Evolutionary conservation across 1,284 basidiomycete genomes (phyloP).

Genomic region (Cryptococcus sp.): DNA sequence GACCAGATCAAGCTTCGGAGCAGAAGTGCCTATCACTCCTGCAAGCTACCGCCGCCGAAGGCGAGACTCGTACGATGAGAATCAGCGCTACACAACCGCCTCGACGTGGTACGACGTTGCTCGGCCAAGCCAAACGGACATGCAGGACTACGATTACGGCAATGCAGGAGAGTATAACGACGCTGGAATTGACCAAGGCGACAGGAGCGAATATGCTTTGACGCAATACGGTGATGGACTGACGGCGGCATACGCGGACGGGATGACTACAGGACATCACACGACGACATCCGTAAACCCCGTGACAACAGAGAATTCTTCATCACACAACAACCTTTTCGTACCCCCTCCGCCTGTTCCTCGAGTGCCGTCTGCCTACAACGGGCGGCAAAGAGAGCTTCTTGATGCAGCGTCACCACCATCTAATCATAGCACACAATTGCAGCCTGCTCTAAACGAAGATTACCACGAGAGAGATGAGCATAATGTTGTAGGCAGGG

Average conservation of each 20-base stretch:
- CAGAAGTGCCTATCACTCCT: slow-evolving; percentile 18
- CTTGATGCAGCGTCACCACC: not conserved
- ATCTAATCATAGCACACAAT: slow-evolving; percentile 3
- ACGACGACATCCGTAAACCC: not conserved
- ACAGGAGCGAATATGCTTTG: slow-evolving; percentile 11
- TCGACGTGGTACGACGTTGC: slow-evolving; percentile 2
- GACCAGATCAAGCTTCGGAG: slow-evolving; percentile 20
- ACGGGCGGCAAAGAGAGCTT: not conserved
- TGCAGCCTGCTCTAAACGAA: not conserved
- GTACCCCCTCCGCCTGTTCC: slow-evolving; percentile 16
- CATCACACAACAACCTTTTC: slow-evolving; percentile 14
- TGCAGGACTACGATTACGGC: not conserved
- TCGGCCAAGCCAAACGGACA: not conserved
- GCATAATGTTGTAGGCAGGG: not conserved
- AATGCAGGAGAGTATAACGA: not conserved
- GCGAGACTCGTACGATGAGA: slow-evolving; percentile 6
- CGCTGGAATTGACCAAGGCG: not conserved
- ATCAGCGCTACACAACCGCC: slow-evolving; percentile 1
- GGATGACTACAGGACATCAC: slow-evolving; percentile 2
- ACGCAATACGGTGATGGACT: slow-evolving; percentile 13
- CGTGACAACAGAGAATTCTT: too few relatives aligned
- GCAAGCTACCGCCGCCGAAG: slow-evolving; percentile 1
- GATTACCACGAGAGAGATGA: not conserved
- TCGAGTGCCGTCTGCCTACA: slow-evolving; percentile 1
- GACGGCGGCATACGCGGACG: slow-evolving; percentile 16